Conservation (phyloP, 805 yeast genomes). For the Vanderwaltozyma polyspora region DNA sequence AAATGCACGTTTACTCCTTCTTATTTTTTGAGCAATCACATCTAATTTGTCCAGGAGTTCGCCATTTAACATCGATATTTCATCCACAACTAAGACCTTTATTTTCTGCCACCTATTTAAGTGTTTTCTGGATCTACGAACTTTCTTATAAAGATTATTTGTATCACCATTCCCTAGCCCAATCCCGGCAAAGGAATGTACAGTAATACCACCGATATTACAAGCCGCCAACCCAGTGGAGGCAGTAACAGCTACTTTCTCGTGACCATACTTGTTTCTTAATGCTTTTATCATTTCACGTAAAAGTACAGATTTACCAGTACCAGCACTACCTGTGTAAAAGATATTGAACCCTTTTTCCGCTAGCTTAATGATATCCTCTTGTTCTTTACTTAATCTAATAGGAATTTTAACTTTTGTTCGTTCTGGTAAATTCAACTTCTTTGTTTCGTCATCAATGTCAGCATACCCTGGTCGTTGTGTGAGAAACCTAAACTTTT, state of each 20-base stretch:
- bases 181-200: slow-evolving; percentile 69
- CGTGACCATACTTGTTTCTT: slow-evolving; percentile 33
- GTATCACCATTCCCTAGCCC: slow-evolving; percentile 56
- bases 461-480: slow-evolving; percentile 17
- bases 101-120: slow-evolving; percentile 43
- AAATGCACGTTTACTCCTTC: slow-evolving; percentile 44
- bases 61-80: slow-evolving; percentile 73
- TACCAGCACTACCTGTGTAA: slow-evolving; percentile 97
- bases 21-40: slow-evolving; percentile 42
- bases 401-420: slow-evolving; percentile 23
- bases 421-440: slow-evolving; percentile 11
- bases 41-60: slow-evolving; percentile 53
- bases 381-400: slow-evolving; percentile 48
- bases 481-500: slow-evolving; percentile 23
- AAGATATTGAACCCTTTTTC: slow-evolving; percentile 58
- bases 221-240: slow-evolving; percentile 81
- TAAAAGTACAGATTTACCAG: slow-evolving; percentile 89
- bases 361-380: slow-evolving; percentile 53
- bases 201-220: slow-evolving; percentile 67
- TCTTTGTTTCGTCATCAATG: slow-evolving; percentile 6
- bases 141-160: slow-evolving; percentile 36
- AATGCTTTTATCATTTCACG: slow-evolving; percentile 48
- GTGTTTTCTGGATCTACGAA: slow-evolving; percentile 41
- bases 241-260: slow-evolving; percentile 64
- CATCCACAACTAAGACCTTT: slow-evolving; percentile 61